Evolutionary conservation across 2,329 filamentous ascomycete species (phyloP).

Genomic region (Zymoseptoria crescenta): DNA sequence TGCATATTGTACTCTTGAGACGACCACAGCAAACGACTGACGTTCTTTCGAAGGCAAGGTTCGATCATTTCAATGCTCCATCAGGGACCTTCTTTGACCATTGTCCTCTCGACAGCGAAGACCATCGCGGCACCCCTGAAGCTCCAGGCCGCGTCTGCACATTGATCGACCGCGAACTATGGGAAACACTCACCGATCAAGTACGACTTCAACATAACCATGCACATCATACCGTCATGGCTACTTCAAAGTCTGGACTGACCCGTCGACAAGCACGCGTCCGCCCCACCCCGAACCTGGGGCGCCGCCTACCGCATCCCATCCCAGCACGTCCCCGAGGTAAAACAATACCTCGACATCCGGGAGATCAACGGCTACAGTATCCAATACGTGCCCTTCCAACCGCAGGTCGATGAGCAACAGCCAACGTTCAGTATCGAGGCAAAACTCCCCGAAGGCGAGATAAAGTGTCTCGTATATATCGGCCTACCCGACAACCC

Average conservation of each 20-base stretch:
- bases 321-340: conserved; percentile 69
- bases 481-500: conserved; percentile 90
- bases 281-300: conserved; percentile 65
- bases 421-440: neutral
- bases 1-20: too few relatives aligned
- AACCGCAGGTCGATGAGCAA: neutral
- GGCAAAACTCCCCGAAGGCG: conserved; percentile 1
- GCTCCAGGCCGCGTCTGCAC: conserved; percentile 88
- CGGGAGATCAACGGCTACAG: conserved; percentile 96
- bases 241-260: neutral
- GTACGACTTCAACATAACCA: conserved; percentile 29
- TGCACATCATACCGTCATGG: neutral
- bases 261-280: conserved; percentile 42
- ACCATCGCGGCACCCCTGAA: conserved; percentile 86
- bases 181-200: conserved; percentile 65
- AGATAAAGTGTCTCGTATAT: conserved; percentile 65
- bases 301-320: conserved; percentile 73
- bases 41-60: conserved; percentile 22
- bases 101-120: conserved; percentile 54
- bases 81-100: too few relatives aligned
- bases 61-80: neutral
- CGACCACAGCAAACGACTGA: too few relatives aligned
- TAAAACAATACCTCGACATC: conserved; percentile 85
- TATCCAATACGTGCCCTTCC: conserved; percentile 80
- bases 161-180: conserved; percentile 75